Evolutionary conservation across 208 protist genomes (phyloP).

Genomic region (Angomonas deanei): DNA sequence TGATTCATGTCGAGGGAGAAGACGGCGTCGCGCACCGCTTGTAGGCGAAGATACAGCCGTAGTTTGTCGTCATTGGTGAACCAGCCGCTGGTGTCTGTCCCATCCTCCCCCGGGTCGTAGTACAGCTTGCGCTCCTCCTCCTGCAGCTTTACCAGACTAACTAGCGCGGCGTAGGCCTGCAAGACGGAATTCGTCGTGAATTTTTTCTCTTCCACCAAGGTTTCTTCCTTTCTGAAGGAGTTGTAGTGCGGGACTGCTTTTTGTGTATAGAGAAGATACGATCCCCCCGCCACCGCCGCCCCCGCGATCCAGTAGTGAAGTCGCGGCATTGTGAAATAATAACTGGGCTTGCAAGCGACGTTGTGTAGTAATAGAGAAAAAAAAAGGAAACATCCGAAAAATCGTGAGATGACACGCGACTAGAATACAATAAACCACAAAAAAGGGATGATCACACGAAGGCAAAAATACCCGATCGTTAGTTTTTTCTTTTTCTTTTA

Average conservation of each 20-base stretch:
- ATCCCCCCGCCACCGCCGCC: slow-evolving; percentile 10
- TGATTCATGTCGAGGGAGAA: neutral
- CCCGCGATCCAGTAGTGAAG: slow-evolving; percentile 29
- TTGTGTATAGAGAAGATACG: slow-evolving; percentile 37
- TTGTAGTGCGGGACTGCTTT: slow-evolving; percentile 29
- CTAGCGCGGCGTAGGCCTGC: slow-evolving; percentile 9
- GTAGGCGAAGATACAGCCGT: neutral
- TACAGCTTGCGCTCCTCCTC: neutral
- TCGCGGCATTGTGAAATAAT: slow-evolving; percentile 33
- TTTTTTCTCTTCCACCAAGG: slow-evolving; percentile 4
- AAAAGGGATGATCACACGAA: slow-evolving; percentile 3
- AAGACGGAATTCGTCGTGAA: neutral
- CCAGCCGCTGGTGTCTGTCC: neutral
- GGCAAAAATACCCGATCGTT: neutral
- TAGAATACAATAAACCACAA: neutral
- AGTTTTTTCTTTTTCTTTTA: slow-evolving; percentile 5
- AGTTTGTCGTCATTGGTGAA: neutral
- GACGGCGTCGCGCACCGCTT: neutral
- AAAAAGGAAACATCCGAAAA: too few species aligned
- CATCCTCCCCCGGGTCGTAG: neutral
- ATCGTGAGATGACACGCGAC: too few species aligned
- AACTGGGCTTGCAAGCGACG: neutral
- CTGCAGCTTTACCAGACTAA: slow-evolving; percentile 9
- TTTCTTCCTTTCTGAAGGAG: slow-evolving; percentile 10
- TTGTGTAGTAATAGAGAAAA: too few species aligned